Evolutionary conservation across 2,329 filamentous ascomycete genomes (phyloP), one percentile per base, ranked within the genome.

Genomic region (Dothiorella sarmentorum): DNA sequence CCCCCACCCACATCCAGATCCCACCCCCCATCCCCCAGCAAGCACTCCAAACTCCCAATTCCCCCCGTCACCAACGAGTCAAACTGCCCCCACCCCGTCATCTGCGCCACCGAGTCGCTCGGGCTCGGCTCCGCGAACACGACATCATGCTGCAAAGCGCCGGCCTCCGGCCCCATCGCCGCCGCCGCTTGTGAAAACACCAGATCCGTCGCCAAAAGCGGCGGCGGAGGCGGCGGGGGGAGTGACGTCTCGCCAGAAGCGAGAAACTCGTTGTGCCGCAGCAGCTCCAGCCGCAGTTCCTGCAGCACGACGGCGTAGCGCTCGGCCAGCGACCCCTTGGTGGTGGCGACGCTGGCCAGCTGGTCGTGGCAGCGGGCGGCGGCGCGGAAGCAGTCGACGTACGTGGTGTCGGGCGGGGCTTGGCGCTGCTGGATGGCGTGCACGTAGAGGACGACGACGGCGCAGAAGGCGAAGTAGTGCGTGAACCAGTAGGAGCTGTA

Each of bases 381-480:
- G 64, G 71, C 37, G 67, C 75, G 9, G 71, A 83, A 75, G 60
- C 79, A 77, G 0, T 64, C 68, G 38, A 81, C 79, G 53, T 80
- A 81, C n/a, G n/a, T n/a, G 31, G 69, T 68, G n/a, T 78, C 76
- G 1, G 80, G 78, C 4, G 77, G 65, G 9, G 73, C 64, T 27
- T 79, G 68, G 3, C 80, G 67, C 29, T 73, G 73, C 63, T 81
- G 79, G 15, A 84, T 82, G 43, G 79, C 71, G 71, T 79, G 81
- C 2, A 84, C 76, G 59, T 83, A 83, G 0, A 82, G 69, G 3
- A 83, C 78, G 0, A 79, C 78, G 0, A 84, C 71, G 0, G 81
- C 80, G 61, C 79, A 82, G 58, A 83, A 82, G 0, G 78, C 76
- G 3, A 81, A 78, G 61, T 82, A 82, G 35, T 80, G 77, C 22